Evolutionary conservation across 441 rosid species (phyloP), one percentile per base, ranked within the genome.

Genomic region (Pelargonium fulgidum): DNA sequence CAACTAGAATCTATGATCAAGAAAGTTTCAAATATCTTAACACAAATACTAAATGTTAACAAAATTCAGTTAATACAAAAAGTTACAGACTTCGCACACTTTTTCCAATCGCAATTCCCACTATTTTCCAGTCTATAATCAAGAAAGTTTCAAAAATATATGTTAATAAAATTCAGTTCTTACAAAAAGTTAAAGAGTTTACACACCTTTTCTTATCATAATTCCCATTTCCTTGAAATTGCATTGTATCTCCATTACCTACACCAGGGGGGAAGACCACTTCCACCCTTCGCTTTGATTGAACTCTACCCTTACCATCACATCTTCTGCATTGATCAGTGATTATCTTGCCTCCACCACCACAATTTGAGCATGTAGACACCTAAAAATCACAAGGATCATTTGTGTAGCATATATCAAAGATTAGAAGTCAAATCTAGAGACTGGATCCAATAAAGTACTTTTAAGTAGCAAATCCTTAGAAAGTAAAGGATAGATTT

Each of bases 251-350:
- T 79, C 95, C 89, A 81, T 87, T 78, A 56, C 74, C 81, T 68
- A 89, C 91, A 72, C 99, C 98, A 72, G 97, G 86, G n/a, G 96
- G 99, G 70, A 89, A 81, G 52, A 73, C 76, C 65, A 91, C 79
- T 71, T 80, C 81, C 80, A 89, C 73, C 54, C 72, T 83, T 76
- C 86, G 81, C 68, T 70, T 84, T 68, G 91, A 81, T 79, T 77
- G 80, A 63, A 86, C 72, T 75, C 82, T 82, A 73, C 97, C 94
- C 52, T 70, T 81, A 69, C 99, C 95, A 45, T 71, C 58, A 74
- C 97, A 93, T 48, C 72, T 82, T 62, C 56, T 77, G 79, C 97
- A 93, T 69, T 77, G 78, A 66, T 91, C 95, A 67, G 92, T 91
- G 66, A 93, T 80, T 72, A 86, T 80, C 79, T 82, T 89, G 71